Percentiles rank a stretch among this genome's conserved stretches.
Conservation (phyloP, 768 basidiomycete genomes). For the Rhizopogon roseolus region DNA sequence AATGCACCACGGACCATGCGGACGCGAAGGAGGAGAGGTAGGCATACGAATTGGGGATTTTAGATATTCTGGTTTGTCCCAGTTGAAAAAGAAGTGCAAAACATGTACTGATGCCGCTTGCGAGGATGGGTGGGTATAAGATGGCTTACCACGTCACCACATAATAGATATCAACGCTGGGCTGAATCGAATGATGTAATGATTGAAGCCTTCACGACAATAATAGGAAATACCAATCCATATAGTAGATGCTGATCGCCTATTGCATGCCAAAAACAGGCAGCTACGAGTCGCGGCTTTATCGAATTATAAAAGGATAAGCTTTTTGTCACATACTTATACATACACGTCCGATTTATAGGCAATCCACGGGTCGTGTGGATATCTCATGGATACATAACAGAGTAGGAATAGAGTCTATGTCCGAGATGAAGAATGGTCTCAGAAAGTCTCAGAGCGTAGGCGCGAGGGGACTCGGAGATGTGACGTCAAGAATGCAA, state of each 20-base stretch:
- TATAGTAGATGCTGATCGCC: too few species aligned
- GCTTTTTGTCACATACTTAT: too few species aligned
- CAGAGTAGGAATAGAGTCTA: slow-evolving; percentile 24
- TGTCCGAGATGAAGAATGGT: slow-evolving; percentile 11
- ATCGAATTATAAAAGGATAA: too few species aligned
- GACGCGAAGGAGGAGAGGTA: slow-evolving; percentile 81
- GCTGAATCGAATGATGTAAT: slow-evolving; percentile 30
- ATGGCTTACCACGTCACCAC: slow-evolving; percentile 80
- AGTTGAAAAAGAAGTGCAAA: slow-evolving; percentile 70
- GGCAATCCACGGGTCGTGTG: not conserved
- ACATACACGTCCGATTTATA: not conserved
- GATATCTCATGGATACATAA: slow-evolving; percentile 17
- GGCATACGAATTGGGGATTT: slow-evolving; percentile 62
- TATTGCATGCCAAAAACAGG: too few species aligned
- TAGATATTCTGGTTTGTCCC: slow-evolving; percentile 68
- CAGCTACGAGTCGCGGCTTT: too few species aligned
- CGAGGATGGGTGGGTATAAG: slow-evolving; percentile 79
- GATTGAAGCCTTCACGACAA: slow-evolving; percentile 87
- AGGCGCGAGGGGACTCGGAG: too few species aligned
- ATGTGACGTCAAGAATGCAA: too few species aligned
- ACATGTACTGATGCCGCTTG: slow-evolving; percentile 61
- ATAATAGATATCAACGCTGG: slow-evolving; percentile 79
- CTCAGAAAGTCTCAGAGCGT: not conserved
- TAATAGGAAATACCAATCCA: slow-evolving; percentile 69
- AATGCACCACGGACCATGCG: slow-evolving; percentile 84